Base-by-base conservation (phyloP, 495 filamentous ascomycete genomes). In the Letharia lupina region DNA sequence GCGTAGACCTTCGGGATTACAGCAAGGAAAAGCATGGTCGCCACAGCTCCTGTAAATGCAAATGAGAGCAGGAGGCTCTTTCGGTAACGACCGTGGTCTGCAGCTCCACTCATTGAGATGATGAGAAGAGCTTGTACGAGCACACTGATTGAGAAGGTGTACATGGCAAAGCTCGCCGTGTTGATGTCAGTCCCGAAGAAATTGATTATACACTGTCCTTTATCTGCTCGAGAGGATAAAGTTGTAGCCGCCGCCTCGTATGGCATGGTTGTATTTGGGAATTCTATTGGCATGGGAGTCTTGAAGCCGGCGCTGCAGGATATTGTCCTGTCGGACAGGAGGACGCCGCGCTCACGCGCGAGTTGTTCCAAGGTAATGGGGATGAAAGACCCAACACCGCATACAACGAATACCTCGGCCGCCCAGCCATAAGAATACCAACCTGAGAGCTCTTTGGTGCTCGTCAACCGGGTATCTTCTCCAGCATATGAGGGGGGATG, bases 371-470 rank as follows among this genome's bases (percentile, higher is more conserved):
- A 79, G 3, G 93, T 90, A 58, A 98, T 94, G n/a, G 94, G 94
- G 68, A 98, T 91, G 76, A 98, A 98, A 42, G 91, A 96, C 65
- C 89, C 93, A 74, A 89, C 82, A 15, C 86, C 86, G 74, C 94
- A 98, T 48, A 98, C 89, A 16, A 96, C 90, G 73, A 96, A 98
- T 52, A 96, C 92, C 76, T 98, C 94, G n/a, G 93, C 91, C 28
- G 94, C 94, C 83, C 93, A 98, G 57, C 87, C 90, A 81, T 98
- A 98, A 68, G 89, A 89, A 76, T 96, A 98, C 91, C 93, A 98
- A 63, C 94, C 94, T 15, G 84, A 83, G 42, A 97, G 83, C 80
- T 98, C 94, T 74, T 89, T 92, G 67, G 77, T 80, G 73, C 91
- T 96, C 12, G 94, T 98, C 45, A 86, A 81, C 20, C 94, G 85